Conservation (phyloP, 1,284 basidiomycete species). For the Tranzscheliella williamsii region DNA sequence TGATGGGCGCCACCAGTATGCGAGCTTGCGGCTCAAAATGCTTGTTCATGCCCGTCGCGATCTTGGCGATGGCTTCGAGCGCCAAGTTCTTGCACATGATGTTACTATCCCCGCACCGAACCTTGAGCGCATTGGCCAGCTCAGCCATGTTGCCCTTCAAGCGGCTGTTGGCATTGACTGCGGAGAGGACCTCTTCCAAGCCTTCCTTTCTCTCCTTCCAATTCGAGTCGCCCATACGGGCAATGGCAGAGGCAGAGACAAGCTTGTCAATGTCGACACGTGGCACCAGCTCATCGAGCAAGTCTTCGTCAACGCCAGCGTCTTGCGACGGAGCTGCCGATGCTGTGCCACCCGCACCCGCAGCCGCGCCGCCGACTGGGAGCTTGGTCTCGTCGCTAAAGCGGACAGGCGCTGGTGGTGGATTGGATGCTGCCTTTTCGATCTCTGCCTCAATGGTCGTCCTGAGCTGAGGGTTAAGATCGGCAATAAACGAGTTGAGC, state of each 20-base stretch:
- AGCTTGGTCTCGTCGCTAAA: constrained; percentile 38
- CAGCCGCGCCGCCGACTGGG: constrained; percentile 10
- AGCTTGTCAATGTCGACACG: constrained; percentile 89
- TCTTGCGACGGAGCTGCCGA: constrained; percentile 12
- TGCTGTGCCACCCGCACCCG: constrained; percentile 1
- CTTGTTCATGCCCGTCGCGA: constrained; percentile 91
- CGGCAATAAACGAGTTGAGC: constrained; percentile 87
- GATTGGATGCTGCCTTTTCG: constrained; percentile 82
- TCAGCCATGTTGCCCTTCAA: constrained; percentile 85
- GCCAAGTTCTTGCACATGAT: constrained; percentile 88
- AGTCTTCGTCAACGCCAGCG: constrained; percentile 42
- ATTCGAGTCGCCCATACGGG: constrained; percentile 79
- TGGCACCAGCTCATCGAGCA: constrained; percentile 83
- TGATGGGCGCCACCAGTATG: constrained; percentile 76
- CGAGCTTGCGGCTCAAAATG: constrained; percentile 87
- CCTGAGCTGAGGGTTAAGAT: constrained; percentile 91
- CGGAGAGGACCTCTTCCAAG: constrained; percentile 78
- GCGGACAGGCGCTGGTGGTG: constrained; percentile 74
- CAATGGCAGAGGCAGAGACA: constrained; percentile 81
- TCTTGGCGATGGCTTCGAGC: constrained; percentile 83
- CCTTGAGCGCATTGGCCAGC: constrained; percentile 83
- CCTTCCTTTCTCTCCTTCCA: constrained; percentile 99
- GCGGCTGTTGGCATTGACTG: constrained; percentile 87
- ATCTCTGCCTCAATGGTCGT: constrained; percentile 89
- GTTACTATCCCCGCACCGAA: constrained; percentile 87